Evolutionary conservation across 2,329 filamentous ascomycete species (phyloP), one percentile per base, ranked within the genome.

Genomic region (Fusarium decemcellulare): DNA sequence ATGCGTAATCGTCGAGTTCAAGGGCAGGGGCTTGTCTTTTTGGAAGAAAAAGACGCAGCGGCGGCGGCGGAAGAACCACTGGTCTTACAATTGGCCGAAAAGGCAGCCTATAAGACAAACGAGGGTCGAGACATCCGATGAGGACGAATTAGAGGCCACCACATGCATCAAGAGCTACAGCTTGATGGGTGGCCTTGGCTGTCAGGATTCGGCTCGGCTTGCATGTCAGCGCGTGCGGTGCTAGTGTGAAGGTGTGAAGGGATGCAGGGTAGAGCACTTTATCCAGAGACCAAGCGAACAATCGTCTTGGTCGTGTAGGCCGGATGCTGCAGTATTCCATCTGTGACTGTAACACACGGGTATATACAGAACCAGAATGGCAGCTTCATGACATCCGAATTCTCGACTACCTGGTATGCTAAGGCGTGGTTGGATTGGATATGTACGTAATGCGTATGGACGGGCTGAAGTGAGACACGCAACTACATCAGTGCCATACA

Each of bases 61-160:
- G 53, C 29, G 59, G 59, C 27, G 50, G 54, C 32, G 39, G 48
- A 62, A 58, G 40, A 61, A 62, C 40, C 36, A 43, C 14, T 40
- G 34, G 32, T 32, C 47, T 63, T 51, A 37, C 37, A 43, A 74
- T 74, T 74, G 70, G 72, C 39, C 48, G 40, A 61, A 50, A 44
- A 42, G 50, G 32, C 34, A 58, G 40, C 56, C 60, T 61, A 44
- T 47, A n/a, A 32, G 51, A 51, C 48, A n/a, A 60, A 62, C 54
- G 62, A 63, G 67, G 60, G 61, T 39, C 34, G 60, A 63, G 40
- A 54, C 36, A 59, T 50, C 30, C 18, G 58, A 52, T 27, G 23
- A 65, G 54, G 48, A 47, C 69, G 69, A 74, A 74, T 71, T 55
- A 58, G 60, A 66, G 60, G 30, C 59, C 65, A 63, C 71, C 71